phyloP scores from a whole-genome alignment of 1,284 basidiomycete species.

The Puccinia polysora region DNA sequence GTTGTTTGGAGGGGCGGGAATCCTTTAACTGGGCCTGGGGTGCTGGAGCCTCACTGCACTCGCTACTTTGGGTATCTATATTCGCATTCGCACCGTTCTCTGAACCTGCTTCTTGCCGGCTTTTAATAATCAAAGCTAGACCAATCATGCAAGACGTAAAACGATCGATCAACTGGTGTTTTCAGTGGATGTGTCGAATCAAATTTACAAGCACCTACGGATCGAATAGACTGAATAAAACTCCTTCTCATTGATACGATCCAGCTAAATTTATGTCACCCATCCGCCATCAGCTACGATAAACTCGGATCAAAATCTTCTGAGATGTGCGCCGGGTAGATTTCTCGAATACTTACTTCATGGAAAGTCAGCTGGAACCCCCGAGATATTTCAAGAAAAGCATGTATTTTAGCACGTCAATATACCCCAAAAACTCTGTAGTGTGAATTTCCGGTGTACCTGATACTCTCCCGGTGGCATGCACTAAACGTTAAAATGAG shows the following conservation, averaged over 20 bases:
- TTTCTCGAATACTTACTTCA: conserved; percentile 14
- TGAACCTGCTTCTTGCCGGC: not conserved
- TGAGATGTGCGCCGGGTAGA: not conserved
- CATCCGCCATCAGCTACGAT: not conserved
- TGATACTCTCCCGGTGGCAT: conserved; percentile 35
- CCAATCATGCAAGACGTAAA: not conserved
- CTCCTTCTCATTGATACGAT: conserved; percentile 35
- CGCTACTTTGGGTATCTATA: not conserved
- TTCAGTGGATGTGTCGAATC: too few species aligned
- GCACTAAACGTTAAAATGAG: conserved; percentile 7
- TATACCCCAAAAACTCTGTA: not conserved
- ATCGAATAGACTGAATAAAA: conserved; percentile 35
- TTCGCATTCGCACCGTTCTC: not conserved
- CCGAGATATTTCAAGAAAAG: not conserved
- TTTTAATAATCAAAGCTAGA: too few species aligned
- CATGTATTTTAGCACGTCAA: not conserved
- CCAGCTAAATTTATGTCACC: conserved; percentile 8
- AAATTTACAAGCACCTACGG: conserved; percentile 1
- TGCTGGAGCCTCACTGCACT: conserved; percentile 8
- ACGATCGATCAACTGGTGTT: too few species aligned
- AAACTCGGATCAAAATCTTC: too few species aligned
- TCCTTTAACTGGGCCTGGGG: conserved; percentile 12
- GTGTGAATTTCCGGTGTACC: not conserved
- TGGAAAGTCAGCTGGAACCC: conserved; percentile 26
- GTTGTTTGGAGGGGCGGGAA: conserved; percentile 26